Conservation (phyloP, 768 basidiomycete genomes). For the Boletus edulis region DNA sequence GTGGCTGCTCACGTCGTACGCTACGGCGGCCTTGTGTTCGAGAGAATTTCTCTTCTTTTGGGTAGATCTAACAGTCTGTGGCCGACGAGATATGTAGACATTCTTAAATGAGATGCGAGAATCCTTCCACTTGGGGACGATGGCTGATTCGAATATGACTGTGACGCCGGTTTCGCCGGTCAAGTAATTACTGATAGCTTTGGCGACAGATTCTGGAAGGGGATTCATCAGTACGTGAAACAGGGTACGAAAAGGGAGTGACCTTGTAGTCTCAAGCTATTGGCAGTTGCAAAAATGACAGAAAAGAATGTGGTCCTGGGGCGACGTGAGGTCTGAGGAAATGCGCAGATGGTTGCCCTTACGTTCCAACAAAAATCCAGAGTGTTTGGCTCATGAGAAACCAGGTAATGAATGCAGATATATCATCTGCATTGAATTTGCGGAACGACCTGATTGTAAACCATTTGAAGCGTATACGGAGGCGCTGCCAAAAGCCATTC, state of each 20-base stretch:
- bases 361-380: conserved; percentile 90
- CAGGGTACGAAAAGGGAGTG: conserved; percentile 10
- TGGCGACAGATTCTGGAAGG: conserved; percentile 73
- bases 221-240: conserved; percentile 3
- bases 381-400: conserved; percentile 93
- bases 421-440: conserved; percentile 94
- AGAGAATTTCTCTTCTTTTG: conserved; percentile 20
- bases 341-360: not conserved
- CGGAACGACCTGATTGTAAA: conserved; percentile 93
- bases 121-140: conserved; percentile 97
- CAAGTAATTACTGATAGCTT: conserved; percentile 86
- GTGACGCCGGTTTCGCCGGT: conserved; percentile 92
- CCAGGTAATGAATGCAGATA: conserved; percentile 95
- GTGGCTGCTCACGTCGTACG: conserved; percentile 77
- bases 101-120: conserved; percentile 96
- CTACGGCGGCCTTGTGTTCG: conserved; percentile 57
- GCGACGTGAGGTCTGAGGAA: conserved; percentile 1
- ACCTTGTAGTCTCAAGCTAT: conserved; percentile 87
- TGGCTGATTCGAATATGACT: conserved; percentile 95
- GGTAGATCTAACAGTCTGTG: conserved; percentile 29
- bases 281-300: conserved; percentile 83
- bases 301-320: conserved; percentile 92
- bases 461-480: conserved; percentile 95
- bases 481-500: conserved; percentile 86
- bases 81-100: conserved; percentile 88